A percentile compares a stretch with the other conserved stretches of the same genome.
These are phyloP conservation scores for Penicillium sp. DNA, from an alignment of 2,329 filamentous ascomycete species.

Conservation along the genomic window DNA sequence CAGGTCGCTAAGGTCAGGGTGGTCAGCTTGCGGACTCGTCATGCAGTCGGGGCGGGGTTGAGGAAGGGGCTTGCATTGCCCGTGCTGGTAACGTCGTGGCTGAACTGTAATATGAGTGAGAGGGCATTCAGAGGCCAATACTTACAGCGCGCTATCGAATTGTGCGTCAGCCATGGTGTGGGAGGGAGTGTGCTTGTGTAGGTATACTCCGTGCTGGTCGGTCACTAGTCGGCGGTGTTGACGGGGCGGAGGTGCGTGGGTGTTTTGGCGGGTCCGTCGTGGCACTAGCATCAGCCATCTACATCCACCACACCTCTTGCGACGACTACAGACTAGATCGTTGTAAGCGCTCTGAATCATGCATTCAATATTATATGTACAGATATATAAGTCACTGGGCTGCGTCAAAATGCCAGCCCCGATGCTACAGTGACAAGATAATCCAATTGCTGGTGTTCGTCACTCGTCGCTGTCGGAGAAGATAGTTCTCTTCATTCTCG, in stretches of 20 bases:
- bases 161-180: slow-evolving; percentile 49
- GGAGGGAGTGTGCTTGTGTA: slow-evolving; percentile 14
- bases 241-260: slow-evolving; percentile 26
- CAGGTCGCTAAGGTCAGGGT: slow-evolving; percentile 69
- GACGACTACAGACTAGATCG: background rate
- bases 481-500: slow-evolving; percentile 19
- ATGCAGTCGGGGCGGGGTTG: slow-evolving; percentile 28
- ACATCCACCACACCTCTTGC: background rate
- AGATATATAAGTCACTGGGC: background rate
- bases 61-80: slow-evolving; percentile 8
- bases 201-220: slow-evolving; percentile 20
- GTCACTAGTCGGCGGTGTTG: slow-evolving; percentile 19
- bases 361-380: slow-evolving; percentile 2
- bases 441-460: slow-evolving; percentile 15
- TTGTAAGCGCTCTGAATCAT: background rate
- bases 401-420: background rate
- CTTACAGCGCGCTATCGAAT: slow-evolving; percentile 55
- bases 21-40: slow-evolving; percentile 28
- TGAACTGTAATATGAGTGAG: background rate
- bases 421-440: background rate
- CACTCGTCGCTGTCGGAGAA: slow-evolving; percentile 34
- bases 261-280: slow-evolving; percentile 5
- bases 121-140: slow-evolving; percentile 5
- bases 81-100: background rate
- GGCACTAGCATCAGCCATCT: slow-evolving; percentile 9